These are phyloP conservation scores for Blechomonas ayalai DNA, from an alignment of 208 protist species.

Conservation along the genomic window DNA sequence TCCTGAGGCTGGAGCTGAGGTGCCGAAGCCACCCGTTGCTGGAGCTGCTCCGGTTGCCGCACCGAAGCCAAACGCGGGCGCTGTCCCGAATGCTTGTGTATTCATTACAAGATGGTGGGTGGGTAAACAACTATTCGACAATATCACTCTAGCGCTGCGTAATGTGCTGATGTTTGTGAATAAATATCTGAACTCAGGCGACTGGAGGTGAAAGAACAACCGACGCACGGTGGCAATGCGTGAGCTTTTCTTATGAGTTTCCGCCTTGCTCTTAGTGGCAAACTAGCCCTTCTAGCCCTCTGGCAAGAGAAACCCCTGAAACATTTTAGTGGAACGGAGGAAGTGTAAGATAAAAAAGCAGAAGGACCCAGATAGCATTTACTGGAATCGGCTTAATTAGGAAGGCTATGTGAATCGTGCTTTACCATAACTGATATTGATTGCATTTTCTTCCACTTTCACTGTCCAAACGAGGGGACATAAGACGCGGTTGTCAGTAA, in stretches of 20 bases:
- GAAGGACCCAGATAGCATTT: too few species aligned
- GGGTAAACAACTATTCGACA: not conserved
- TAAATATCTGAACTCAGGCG: slow-evolving; percentile 3
- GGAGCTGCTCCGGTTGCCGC: slow-evolving; percentile 1
- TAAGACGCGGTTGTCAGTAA: not conserved
- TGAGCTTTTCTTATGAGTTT: too few species aligned
- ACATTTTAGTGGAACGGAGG: too few species aligned
- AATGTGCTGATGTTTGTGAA: not conserved
- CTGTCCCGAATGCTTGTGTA: not conserved
- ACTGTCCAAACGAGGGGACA: too few species aligned
- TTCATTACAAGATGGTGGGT: not conserved
- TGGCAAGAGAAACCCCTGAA: too few species aligned
- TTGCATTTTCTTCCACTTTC: too few species aligned
- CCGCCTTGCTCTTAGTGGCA: too few species aligned
- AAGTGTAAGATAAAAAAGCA: too few species aligned
- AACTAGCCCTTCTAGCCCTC: too few species aligned
- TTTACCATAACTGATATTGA: too few species aligned
- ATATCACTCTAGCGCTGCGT: not conserved
- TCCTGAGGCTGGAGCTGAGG: slow-evolving; percentile 10
- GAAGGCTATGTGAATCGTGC: too few species aligned
- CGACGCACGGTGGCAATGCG: not conserved
- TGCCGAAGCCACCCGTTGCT: slow-evolving; percentile 20
- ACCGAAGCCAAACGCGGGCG: not conserved
- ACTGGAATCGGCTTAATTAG: too few species aligned
- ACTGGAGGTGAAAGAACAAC: slow-evolving; percentile 2